These are phyloP conservation scores for Dothideomycetes sp. DNA, from an alignment of 2,329 filamentous ascomycete genomes.

Conservation along the genomic window DNA sequence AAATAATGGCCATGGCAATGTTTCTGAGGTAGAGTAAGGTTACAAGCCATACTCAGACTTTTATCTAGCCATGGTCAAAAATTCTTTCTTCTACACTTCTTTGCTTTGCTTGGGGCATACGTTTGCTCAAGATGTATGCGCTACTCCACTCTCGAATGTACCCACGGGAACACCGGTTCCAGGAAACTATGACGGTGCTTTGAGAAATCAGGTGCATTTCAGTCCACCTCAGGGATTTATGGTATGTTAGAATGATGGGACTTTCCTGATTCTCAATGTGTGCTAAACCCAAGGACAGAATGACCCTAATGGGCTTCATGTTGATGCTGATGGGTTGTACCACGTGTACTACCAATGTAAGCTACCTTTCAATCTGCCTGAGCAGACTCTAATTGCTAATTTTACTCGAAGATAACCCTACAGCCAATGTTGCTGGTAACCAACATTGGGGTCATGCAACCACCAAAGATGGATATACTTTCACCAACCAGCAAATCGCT, in stretches of 20 bases:
- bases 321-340: conserved; percentile 48
- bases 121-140: conserved; percentile 6
- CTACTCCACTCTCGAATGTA: background rate
- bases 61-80: too few relatives aligned
- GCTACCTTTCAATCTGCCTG: conserved; percentile 5
- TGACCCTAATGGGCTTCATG: conserved; percentile 57
- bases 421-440: conserved; percentile 43
- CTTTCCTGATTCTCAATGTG: conserved; percentile 25
- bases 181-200: conserved; percentile 16
- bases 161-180: conserved; percentile 15
- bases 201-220: conserved; percentile 17
- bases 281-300: conserved; percentile 37
- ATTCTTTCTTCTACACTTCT: background rate
- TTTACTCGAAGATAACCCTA: conserved; percentile 40
- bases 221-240: conserved; percentile 16
- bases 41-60: too few relatives aligned
- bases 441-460: conserved; percentile 62
- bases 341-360: conserved; percentile 58
- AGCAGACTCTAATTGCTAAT: background rate
- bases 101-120: conserved; percentile 4
- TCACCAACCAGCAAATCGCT: conserved; percentile 56
- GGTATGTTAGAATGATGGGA: background rate
- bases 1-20: too few relatives aligned
- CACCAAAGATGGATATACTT: conserved; percentile 52
- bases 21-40: too few relatives aligned